Percentiles rank a stretch among this genome's conserved stretches.
Conservation (phyloP, 805 yeast species). For the Candida nitratophila region DNA sequence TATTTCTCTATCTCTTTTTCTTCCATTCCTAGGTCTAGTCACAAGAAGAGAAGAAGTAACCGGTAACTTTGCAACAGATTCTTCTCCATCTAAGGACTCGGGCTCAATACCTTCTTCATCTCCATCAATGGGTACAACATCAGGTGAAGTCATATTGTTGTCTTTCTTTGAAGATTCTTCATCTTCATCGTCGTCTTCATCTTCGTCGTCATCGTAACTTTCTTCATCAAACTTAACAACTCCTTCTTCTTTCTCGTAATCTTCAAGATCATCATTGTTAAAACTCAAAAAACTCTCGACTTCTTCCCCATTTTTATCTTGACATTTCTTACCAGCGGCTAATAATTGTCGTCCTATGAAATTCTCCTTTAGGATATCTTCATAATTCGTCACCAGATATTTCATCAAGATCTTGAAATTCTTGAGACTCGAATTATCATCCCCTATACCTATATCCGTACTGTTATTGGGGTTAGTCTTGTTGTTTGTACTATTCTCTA, state of each 20-base stretch:
- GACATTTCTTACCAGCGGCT: not conserved
- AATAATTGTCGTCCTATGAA: constrained; percentile 16
- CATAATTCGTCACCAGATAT: constrained; percentile 15
- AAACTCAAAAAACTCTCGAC: constrained; percentile 15
- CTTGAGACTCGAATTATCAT: not conserved
- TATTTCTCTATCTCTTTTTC: too few species aligned
- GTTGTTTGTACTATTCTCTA: constrained; percentile 9
- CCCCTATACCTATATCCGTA: too few species aligned
- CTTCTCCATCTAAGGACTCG: not conserved
- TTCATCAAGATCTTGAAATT: constrained; percentile 15
- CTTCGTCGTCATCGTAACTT: not conserved
- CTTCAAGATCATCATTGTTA: not conserved
- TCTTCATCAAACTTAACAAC: constrained; percentile 1
- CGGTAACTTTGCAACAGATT: too few species aligned
- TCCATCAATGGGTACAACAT: not conserved
- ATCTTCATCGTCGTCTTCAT: constrained; percentile 22
- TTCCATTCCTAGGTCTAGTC: too few species aligned
- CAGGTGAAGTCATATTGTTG: not conserved
- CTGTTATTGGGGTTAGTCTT: not conserved
- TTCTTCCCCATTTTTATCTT: not conserved
- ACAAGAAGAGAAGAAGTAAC: too few species aligned
- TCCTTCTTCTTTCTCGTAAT: not conserved
- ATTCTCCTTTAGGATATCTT: constrained; percentile 8
- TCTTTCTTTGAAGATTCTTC: constrained; percentile 15
- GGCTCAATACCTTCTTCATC: too few species aligned